Base-by-base conservation (phyloP, 345 rosid genomes). In the Melastoma malabathricum region DNA sequence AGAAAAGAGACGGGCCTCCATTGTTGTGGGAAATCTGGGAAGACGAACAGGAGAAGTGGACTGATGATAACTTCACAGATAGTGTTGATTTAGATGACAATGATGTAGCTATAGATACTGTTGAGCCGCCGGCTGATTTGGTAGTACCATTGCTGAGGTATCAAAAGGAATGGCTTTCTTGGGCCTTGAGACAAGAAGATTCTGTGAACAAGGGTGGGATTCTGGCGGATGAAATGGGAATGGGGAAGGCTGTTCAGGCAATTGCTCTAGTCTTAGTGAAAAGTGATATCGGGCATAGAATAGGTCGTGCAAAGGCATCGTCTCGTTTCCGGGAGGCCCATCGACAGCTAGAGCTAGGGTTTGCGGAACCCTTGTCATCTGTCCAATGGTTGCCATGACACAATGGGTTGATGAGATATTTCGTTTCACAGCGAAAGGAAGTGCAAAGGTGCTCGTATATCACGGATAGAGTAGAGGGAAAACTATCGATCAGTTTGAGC, bases 191-290 rank as follows among this genome's bases (percentile, higher is more conserved):
- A 48, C 98, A 92, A 71, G 98, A 92, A 77, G 77, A 75, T 1
- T 74, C 95, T 18, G 5, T 38, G 17, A 64, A 68, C 54, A 69
- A 59, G 58, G 98, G 96, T 22, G 98, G 98, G 48, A 87, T 92
- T 64, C 95, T 92, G 17, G 98, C 98, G 8, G 98, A 92, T 71
- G 98, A 92, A 71, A 92, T 92, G 98, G 98, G 98, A 56, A 92
- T 92, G 98, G 98, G 98, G 27, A 92, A 92, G 81, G 87, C 98
- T 38, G 62, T 84, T 64, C 98, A 92, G 66, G 95, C 98, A 14
- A 92, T 92, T 62, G 80, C 98, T 3, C 93, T 92, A 43, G 96
- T 84, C 56, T 89, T 92, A 63, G 80, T 89, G 45, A 77, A 75
- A 64, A 72, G 96, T 16, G 83, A 72, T 56, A 60, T 55, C 34